Evolutionary conservation across 2,329 filamentous ascomycete species (phyloP), one percentile per base, ranked within the genome.

Genomic region (Cytospora leucostoma): DNA sequence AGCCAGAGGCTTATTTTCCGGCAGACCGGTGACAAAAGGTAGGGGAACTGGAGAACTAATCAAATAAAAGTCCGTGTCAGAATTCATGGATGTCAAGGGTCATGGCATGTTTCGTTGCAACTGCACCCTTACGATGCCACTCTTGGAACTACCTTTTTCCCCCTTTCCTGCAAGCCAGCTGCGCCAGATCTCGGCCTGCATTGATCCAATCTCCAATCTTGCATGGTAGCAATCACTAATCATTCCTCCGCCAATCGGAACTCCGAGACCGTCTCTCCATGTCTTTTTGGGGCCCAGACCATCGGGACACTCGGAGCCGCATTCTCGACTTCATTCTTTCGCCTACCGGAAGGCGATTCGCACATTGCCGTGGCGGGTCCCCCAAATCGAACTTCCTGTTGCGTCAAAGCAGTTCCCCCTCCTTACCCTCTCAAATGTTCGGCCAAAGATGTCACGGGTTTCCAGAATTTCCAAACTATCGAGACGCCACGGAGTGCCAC

Each of bases 151-250:
- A 44, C 40, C 15, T n/a, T n/a, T 19, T 13, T 17, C 10, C 10
- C 27, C 7, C 32, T 17, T 27, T 27, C 57, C 17, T 32, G 52
- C 52, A 53, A 57, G 58, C 62, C 35, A 11, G 49, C 38, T 38
- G 51, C 54, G 51, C 63, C 51, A 57, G 54, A 56, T 65, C 64
- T 60, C 60, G 59, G 55, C 60, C 52, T 64, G 63, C 63, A 62
- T 65, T 55, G 57, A 64, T 50, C 56, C 52, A 44, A 60, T 55
- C 56, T 55, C 38, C 58, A 27, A 37, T 60, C 33, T 17, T 61
- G 51, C 56, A 59, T 60, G 33, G 21, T 27, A 21, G 47, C 50
- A 32, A 54, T 32, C 58, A 33, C 27, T 19, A 49, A 60, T 44
- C 55, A 44, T 50, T 34, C 21, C 15, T 53, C 21, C 56, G 34